Conservation (phyloP, 495 filamentous ascomycete genomes). For the Thermothielavioides terrestris region DNA sequence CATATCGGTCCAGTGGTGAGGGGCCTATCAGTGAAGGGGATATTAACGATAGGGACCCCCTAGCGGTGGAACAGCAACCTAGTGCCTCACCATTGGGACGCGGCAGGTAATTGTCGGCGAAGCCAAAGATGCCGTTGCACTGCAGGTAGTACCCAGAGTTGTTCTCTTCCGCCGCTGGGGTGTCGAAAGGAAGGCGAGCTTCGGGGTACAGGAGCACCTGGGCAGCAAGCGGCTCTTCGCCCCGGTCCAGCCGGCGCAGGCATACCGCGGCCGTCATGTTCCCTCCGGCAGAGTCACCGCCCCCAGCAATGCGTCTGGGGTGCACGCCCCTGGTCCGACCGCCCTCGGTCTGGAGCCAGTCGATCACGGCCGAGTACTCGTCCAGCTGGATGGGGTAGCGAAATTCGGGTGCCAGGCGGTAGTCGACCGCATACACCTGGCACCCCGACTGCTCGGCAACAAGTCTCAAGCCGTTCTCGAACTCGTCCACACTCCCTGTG, state of each 20-base stretch:
- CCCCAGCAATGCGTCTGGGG: constrained; percentile 19
- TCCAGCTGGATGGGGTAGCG: constrained; percentile 29
- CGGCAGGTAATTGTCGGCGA: constrained; percentile 31
- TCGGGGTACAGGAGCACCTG: constrained; percentile 33
- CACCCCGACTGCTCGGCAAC: constrained; percentile 19
- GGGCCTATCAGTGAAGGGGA: neutral
- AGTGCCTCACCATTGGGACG: constrained; percentile 8
- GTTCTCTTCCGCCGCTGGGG: constrained; percentile 26
- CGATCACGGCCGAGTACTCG: constrained; percentile 25
- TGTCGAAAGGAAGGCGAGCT: constrained; percentile 31
- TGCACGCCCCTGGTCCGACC: constrained; percentile 19
- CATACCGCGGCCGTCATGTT: constrained; percentile 32
- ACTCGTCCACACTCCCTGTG: constrained; percentile 31
- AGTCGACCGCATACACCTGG: constrained; percentile 27
- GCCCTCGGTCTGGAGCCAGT: constrained; percentile 20
- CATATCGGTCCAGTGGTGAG: constrained; percentile 14
- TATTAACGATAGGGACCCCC: neutral
- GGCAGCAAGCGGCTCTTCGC: constrained; percentile 14
- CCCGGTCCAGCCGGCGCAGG: constrained; percentile 21
- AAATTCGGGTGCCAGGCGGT: constrained; percentile 32
- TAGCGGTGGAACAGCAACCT: too few species aligned
- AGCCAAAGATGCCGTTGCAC: constrained; percentile 33
- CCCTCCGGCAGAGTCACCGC: constrained; percentile 30
- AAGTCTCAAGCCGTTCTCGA: constrained; percentile 30
- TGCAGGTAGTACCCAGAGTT: constrained; percentile 28